These are phyloP conservation scores for Aspergillus sp. DNA, from an alignment of 2,329 filamentous ascomycete species.

Conservation along the genomic window DNA sequence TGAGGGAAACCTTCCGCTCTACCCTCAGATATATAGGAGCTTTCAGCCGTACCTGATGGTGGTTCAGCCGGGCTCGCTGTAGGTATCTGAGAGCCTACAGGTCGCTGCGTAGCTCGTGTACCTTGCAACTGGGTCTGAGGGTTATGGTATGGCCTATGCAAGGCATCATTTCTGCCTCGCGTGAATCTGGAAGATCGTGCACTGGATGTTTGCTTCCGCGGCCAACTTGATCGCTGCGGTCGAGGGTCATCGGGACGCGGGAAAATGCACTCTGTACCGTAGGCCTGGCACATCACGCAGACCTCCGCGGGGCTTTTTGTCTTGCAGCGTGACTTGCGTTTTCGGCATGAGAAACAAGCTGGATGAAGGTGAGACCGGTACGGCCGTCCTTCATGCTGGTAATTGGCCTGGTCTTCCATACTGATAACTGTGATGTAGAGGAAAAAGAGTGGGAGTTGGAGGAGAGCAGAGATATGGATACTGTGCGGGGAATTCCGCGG, in stretches of 20 bases:
- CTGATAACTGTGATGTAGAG: neutral
- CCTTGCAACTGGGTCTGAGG: neutral
- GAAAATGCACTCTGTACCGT: slow-evolving; percentile 52
- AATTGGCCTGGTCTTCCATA: slow-evolving; percentile 5
- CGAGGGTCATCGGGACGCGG: slow-evolving; percentile 26
- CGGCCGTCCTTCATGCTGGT: slow-evolving; percentile 37
- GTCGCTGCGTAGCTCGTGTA: neutral
- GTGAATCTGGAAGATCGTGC: neutral
- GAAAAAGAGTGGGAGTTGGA: neutral
- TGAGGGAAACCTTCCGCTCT: neutral
- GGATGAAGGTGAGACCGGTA: slow-evolving; percentile 57
- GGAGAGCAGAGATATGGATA: neutral
- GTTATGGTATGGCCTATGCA: slow-evolving; percentile 1
- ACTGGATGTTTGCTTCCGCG: neutral
- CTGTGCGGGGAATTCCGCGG: neutral
- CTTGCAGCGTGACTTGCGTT: slow-evolving; percentile 56
- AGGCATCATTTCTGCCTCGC: neutral
- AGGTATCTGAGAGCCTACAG: neutral
- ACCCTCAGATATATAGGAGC: no score
- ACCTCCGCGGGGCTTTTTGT: slow-evolving; percentile 43
- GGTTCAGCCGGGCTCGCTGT: neutral
- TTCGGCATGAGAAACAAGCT: slow-evolving; percentile 54
- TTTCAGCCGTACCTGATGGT: neutral
- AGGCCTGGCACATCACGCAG: slow-evolving; percentile 54
- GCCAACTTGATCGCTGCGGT: neutral